Evolutionary conservation across 176 grass and related monocot genomes (phyloP).

Genomic region (Saccharum spontaneum): DNA sequence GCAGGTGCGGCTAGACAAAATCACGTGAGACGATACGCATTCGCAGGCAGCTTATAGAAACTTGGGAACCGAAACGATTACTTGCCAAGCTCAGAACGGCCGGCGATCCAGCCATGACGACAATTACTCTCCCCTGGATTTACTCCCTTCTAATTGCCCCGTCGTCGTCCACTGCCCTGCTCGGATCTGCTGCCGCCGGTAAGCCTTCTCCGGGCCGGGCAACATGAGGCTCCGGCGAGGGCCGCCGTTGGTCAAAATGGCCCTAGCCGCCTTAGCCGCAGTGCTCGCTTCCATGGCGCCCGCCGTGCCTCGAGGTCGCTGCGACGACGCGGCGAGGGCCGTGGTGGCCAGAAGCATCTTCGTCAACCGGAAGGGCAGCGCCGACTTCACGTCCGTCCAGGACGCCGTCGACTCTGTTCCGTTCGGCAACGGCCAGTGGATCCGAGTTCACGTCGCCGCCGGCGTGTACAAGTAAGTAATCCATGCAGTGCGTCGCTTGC

Average conservation of each 20-base stretch:
- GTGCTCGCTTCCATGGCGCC: background rate
- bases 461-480: slow-evolving; percentile 51
- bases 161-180: background rate
- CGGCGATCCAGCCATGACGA: background rate
- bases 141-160: background rate
- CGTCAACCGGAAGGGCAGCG: slow-evolving; percentile 13
- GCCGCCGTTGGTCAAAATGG: background rate
- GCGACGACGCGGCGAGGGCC: background rate
- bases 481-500: background rate
- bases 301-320: background rate
- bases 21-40: background rate
- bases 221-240: slow-evolving; percentile 10
- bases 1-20: background rate
- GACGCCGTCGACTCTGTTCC: slow-evolving; percentile 47
- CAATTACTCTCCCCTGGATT: background rate
- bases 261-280: background rate
- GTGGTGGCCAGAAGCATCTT: slow-evolving; percentile 35
- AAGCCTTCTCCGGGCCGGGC: background rate
- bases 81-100: background rate
- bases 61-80: background rate
- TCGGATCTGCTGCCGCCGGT: background rate
- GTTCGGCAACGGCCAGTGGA: slow-evolving; percentile 42
- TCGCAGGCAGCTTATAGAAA: slow-evolving; percentile 7
- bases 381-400: slow-evolving; percentile 42
- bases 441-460: slow-evolving; percentile 42